Percentiles rank a stretch among this genome's conserved stretches.
These are phyloP conservation scores for Cryphonectria japonica DNA, from an alignment of 2,329 filamentous ascomycete genomes.

Conservation along the genomic window DNA sequence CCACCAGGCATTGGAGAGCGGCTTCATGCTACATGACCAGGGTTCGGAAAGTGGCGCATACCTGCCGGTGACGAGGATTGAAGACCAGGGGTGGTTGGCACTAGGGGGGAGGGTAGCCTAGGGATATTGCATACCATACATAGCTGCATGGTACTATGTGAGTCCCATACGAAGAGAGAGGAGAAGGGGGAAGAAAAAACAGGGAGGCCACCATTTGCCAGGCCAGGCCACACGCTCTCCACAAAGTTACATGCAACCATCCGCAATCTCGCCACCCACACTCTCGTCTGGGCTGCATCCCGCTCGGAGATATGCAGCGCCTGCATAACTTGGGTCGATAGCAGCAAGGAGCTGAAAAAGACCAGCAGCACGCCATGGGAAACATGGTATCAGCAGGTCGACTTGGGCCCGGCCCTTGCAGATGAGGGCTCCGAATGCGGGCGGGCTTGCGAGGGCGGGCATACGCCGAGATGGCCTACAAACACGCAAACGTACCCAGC, in stretches of 20 bases:
- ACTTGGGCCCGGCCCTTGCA: background rate
- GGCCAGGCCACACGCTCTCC: background rate
- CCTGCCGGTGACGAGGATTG: background rate
- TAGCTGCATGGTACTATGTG: background rate
- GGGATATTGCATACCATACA: background rate
- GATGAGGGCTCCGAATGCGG: background rate
- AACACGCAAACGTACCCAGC: background rate
- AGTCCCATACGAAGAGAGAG: background rate
- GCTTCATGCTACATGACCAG: background rate
- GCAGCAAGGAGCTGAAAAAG: background rate
- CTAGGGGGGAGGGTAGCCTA: too few species aligned
- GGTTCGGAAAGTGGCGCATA: background rate
- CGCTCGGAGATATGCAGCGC: constrained; percentile 8
- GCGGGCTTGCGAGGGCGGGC: background rate
- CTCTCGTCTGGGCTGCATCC: background rate
- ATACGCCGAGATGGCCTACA: background rate
- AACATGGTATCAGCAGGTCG: background rate
- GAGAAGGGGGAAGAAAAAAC: background rate
- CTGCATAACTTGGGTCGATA: constrained; percentile 9
- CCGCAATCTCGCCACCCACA: background rate
- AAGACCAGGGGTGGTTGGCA: background rate
- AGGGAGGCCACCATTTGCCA: constrained; percentile 1
- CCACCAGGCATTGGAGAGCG: background rate
- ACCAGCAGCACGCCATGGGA: background rate
- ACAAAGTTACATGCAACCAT: background rate